These are phyloP conservation scores for Rosa persica DNA, from an alignment of 306 rosid genomes.

Conservation along the genomic window DNA sequence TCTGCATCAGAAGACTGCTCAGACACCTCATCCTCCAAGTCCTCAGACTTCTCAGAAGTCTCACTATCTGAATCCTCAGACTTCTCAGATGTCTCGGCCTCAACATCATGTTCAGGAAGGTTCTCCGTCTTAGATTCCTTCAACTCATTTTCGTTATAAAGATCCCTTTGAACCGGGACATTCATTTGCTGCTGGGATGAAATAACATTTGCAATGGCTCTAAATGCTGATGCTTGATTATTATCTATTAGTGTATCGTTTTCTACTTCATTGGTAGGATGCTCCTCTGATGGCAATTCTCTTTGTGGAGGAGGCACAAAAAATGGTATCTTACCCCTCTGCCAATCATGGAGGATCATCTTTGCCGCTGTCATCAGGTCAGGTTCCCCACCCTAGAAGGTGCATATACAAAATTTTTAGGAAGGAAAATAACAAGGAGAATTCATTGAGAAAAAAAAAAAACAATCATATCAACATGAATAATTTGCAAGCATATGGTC, in stretches of 20 bases:
- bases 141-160: conserved; percentile 59
- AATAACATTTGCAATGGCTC: conserved; percentile 76
- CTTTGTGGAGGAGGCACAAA: conserved; percentile 72
- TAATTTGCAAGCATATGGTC: too few relatives aligned
- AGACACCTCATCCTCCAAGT: conserved; percentile 8
- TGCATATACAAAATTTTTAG: background rate
- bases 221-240: conserved; percentile 67
- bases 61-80: conserved; percentile 15
- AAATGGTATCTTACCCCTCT: conserved; percentile 92
- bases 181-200: conserved; percentile 73
- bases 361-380: conserved; percentile 87
- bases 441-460: too few relatives aligned
- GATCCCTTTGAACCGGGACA: conserved; percentile 76
- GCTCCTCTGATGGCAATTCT: conserved; percentile 46
- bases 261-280: conserved; percentile 38
- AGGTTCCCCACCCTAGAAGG: conserved; percentile 82
- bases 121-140: conserved; percentile 34
- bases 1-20: conserved; percentile 8
- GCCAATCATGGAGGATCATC: conserved; percentile 97
- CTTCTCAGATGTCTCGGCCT: conserved; percentile 10
- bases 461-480: too few relatives aligned
- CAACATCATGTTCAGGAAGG: conserved; percentile 10
- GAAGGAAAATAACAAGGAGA: too few relatives aligned
- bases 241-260: conserved; percentile 40
- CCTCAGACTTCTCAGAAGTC: conserved; percentile 24